phyloP scores from a whole-genome alignment of 768 basidiomycete species.

The Panellus pusillus region DNA sequence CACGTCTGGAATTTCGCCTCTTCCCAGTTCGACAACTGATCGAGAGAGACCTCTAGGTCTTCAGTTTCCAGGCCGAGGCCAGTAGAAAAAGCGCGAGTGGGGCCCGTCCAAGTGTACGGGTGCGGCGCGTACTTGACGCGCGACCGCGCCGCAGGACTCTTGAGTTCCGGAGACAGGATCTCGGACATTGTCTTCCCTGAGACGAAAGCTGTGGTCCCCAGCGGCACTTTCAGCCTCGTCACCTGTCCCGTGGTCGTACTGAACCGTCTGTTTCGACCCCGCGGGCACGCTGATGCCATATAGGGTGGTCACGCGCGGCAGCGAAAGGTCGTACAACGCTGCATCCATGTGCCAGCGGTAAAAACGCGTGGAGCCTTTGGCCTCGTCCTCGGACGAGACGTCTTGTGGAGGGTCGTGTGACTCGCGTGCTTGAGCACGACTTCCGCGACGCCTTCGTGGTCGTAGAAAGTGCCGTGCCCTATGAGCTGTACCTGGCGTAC shows the following conservation, averaged over 20 bases:
- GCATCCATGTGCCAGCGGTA: slow-evolving; percentile 95
- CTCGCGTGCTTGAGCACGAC: slow-evolving; percentile 83
- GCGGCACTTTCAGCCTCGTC: slow-evolving; percentile 79
- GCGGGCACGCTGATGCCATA: slow-evolving; percentile 75
- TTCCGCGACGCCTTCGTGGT: slow-evolving; percentile 78
- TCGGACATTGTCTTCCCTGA: slow-evolving; percentile 85
- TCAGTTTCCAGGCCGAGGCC: slow-evolving; percentile 84
- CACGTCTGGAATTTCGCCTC: slow-evolving; percentile 66
- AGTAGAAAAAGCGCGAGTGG: slow-evolving; percentile 69
- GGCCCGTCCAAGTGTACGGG: slow-evolving; percentile 90
- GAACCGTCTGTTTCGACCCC: slow-evolving; percentile 60
- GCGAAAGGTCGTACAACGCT: slow-evolving; percentile 72
- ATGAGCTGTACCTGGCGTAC: slow-evolving; percentile 79
- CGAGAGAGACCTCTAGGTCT: slow-evolving; percentile 62
- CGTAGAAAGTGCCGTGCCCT: slow-evolving; percentile 78
- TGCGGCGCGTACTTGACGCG: slow-evolving; percentile 81
- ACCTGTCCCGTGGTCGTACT: slow-evolving; percentile 86
- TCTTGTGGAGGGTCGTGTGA: slow-evolving; percentile 88
- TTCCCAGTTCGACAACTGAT: slow-evolving; percentile 83
- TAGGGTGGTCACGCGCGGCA: slow-evolving; percentile 85
- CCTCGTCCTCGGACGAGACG: slow-evolving; percentile 77
- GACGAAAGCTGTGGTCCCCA: slow-evolving; percentile 85
- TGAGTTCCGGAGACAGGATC: slow-evolving; percentile 64
- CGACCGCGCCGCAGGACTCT: slow-evolving; percentile 77
- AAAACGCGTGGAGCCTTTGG: slow-evolving; percentile 76